Conservation (phyloP, 257 asterid genomes). For the Henckelia pumila region DNA sequence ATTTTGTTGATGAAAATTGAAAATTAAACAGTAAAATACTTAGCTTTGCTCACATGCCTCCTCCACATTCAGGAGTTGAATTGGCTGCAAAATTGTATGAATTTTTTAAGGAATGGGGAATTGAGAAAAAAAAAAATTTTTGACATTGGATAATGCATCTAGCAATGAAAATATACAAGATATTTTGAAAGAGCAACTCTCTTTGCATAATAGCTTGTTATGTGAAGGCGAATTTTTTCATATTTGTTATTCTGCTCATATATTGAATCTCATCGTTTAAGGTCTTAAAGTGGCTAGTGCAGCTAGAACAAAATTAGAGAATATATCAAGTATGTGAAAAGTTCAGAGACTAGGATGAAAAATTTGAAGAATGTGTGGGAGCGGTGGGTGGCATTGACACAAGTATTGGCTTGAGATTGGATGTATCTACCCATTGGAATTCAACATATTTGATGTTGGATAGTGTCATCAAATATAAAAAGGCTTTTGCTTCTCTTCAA, state of each 20-base stretch:
- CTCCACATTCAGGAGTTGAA: neutral
- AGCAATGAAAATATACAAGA: neutral
- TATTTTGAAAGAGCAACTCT: slow-evolving; percentile 1
- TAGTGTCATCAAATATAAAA: too few relatives aligned
- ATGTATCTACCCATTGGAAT: too few relatives aligned
- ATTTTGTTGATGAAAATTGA: slow-evolving; percentile 2
- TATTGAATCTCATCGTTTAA: slow-evolving; percentile 14
- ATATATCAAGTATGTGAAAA: slow-evolving; percentile 15
- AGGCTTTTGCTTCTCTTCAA: too few relatives aligned
- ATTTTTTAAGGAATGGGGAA: neutral
- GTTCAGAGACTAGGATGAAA: slow-evolving; percentile 2
- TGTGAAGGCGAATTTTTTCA: too few relatives aligned
- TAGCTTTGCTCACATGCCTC: neutral
- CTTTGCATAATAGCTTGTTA: too few relatives aligned
- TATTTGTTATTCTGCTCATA: too few relatives aligned
- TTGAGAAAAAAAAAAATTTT: neutral
- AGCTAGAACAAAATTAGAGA: slow-evolving; percentile 10
- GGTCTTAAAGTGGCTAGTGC: neutral
- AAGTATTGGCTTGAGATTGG: too few relatives aligned
- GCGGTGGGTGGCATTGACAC: too few relatives aligned
- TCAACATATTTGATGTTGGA: too few relatives aligned
- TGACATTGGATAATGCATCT: neutral
- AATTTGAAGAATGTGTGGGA: neutral
- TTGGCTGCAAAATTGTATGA: neutral
- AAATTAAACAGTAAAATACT: neutral